Evolutionary conservation across 2,329 filamentous ascomycete species (phyloP), one percentile per base, ranked within the genome.

Genomic region (Fusarium pseudograminearum): DNA sequence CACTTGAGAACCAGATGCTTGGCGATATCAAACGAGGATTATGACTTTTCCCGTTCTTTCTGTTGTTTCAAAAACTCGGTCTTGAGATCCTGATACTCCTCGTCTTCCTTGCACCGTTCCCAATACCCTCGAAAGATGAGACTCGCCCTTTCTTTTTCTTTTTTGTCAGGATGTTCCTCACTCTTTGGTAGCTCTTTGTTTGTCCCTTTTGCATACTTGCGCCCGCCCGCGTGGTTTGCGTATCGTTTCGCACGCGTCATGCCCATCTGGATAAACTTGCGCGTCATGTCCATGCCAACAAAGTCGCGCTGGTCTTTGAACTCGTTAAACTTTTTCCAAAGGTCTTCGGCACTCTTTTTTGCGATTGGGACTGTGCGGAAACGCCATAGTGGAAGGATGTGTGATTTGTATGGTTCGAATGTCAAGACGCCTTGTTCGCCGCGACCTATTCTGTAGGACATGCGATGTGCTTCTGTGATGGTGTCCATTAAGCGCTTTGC

Each of bases 251-350:
- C 84, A 18, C 88, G 77, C 22, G 88, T 90, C 86, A 89, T 89
- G 3, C 88, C 84, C 88, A 90, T 90, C 75, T 90, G 87, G 9
- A 90, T 81, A 69, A 89, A 90, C 72, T 90, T 90, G 28, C 87
- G 80, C 20, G 83, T 78, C 87, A 90, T 90, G 59, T 90, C 88
- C 80, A 89, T 89, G 14, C 89, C 88, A 1, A 90, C 85, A 58
- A 90, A 88, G 74, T 90, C 88, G 5, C 78, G 79, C 9, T 80
- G 71, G 3, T 74, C 72, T n/a, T 85, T 79, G 71, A 88, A 90
- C 12, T 79, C 77, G 16, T 84, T 73, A 69, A 90, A 90, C 5
- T 83, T 81, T 0, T 69, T 57, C 76, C 82, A 86, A 0, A 90
- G 81, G 1, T 80, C 79, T 2, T 76, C 52, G 0, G 86, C 85